Conservation (phyloP, 2,329 filamentous ascomycete genomes). For the Phaeomoniella chlamydospora region DNA sequence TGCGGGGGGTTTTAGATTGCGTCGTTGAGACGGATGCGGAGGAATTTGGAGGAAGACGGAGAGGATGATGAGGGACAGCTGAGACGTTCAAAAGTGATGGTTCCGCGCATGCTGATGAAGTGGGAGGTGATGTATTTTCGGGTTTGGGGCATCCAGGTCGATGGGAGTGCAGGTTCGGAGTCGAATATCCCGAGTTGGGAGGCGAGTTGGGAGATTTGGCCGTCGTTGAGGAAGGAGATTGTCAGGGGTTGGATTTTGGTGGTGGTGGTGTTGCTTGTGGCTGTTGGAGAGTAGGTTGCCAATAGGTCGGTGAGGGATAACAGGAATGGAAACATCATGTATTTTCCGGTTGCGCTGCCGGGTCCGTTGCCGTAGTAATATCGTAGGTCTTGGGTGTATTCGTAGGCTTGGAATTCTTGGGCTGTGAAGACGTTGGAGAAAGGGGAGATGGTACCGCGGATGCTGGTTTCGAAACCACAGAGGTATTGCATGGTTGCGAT, state of each 20-base stretch:
- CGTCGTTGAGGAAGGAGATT: conserved; percentile 50
- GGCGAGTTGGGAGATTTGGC: conserved; percentile 47
- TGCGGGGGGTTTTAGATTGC: conserved; percentile 44
- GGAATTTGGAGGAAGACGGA: conserved; percentile 24
- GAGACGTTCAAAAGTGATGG: conserved; percentile 48
- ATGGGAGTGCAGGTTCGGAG: conserved; percentile 32
- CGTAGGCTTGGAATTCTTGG: conserved; percentile 47
- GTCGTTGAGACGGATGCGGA: conserved; percentile 48
- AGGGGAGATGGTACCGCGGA: conserved; percentile 38
- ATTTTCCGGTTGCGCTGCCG: conserved; percentile 37
- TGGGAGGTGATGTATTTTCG: conserved; percentile 39
- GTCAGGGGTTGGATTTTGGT: conserved; percentile 37
- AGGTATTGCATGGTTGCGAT: conserved; percentile 48
- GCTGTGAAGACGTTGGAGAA: conserved; percentile 50
- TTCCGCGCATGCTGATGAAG: conserved; percentile 49
- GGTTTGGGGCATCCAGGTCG: conserved; percentile 27
- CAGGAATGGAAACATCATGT: conserved; percentile 49
- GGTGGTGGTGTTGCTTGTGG: conserved; percentile 29
- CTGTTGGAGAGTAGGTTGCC: conserved; percentile 29
- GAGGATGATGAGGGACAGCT: conserved; percentile 26
- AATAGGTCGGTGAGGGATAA: conserved; percentile 39
- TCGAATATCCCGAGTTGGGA: conserved; percentile 49
- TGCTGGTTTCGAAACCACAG: conserved; percentile 56
- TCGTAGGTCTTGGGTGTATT: conserved; percentile 53
- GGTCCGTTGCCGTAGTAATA: conserved; percentile 54